These are phyloP conservation scores for Gautieria morchelliformis DNA, from an alignment of 768 basidiomycete species.

Conservation along the genomic window DNA sequence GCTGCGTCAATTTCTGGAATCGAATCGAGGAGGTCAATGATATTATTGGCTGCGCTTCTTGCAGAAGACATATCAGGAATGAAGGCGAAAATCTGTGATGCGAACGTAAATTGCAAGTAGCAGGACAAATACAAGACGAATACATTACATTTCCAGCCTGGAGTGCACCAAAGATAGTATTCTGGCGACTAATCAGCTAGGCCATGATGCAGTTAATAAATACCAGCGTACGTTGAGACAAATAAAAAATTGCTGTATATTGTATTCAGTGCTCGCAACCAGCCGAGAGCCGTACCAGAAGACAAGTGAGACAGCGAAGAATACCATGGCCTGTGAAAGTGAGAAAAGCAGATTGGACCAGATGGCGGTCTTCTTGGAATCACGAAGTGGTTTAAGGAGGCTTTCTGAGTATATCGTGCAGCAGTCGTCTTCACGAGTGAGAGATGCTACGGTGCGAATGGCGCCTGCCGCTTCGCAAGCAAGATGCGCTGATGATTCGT, in stretches of 20 bases:
- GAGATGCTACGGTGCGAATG: conserved; percentile 82
- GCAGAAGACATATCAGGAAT: conserved; percentile 88
- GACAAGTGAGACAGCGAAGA: conserved; percentile 76
- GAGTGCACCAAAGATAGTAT: conserved; percentile 67
- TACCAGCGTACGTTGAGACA: conserved; percentile 56
- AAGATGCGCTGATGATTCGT: conserved; percentile 75
- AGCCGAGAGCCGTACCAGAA: conserved; percentile 71
- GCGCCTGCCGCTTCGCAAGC: conserved; percentile 88
- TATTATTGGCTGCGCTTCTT: conserved; percentile 62
- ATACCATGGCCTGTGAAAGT: conserved; percentile 61
- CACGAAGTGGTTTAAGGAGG: conserved; percentile 58
- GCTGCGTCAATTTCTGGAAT: conserved; percentile 74
- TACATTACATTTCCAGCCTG: conserved; percentile 69
- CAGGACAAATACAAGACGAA: neutral
- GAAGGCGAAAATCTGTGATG: conserved; percentile 47
- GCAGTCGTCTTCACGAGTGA: conserved; percentile 83
- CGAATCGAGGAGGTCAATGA: conserved; percentile 69
- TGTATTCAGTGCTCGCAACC: conserved; percentile 44
- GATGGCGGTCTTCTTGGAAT: conserved; percentile 53
- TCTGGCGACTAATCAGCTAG: conserved; percentile 26
- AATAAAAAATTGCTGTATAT: conserved; percentile 68
- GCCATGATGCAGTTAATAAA: neutral
- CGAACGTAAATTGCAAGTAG: neutral
- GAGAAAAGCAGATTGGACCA: conserved; percentile 61
- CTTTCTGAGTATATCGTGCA: conserved; percentile 52